Evolutionary conservation across 805 yeast genomes (phyloP), one percentile per base, ranked within the genome.

Genomic region (Wickerhamiella cacticola): DNA sequence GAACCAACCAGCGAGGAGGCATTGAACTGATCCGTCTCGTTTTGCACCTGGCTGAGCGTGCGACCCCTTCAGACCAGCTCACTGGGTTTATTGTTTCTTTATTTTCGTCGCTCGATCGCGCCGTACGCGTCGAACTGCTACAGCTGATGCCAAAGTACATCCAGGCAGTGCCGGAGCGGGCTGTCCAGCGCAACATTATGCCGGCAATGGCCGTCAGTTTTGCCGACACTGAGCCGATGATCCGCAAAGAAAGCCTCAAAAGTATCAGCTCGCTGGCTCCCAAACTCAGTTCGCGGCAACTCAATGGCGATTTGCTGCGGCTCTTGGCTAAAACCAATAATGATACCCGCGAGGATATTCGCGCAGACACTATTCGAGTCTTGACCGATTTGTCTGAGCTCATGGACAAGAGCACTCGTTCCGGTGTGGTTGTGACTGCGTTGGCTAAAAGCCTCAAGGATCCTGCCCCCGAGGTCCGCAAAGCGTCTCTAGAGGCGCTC

Each of bases 401-500:
- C 50, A 72, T 86, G 55, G 78, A 77, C 68, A 82, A 57, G 21
- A 53, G 64, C 2, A 66, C 68, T 1, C 71, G 88, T 50, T 71
- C 84, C 8, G 79, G 78, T 19, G 95, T 92, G 2, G 66, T 92
- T 42, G 78, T 86, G 2, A 86, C 96, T 1, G 97, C 96, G 0
- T 81, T 83, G 56, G 75, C 84, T 2, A 80, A 87, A 56, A 82
- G 94, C 0, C 69, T 89, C 41, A 79, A 79, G 56, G 98, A 89
- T 62, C 73, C 88, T 0, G 78, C 77, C 57, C 71, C 79, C 2
- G 86, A 82, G 6, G 78, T 94, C 12, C 73, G 92, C 53, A 62
- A 79, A 58, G 82, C 81, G 3, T 86, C 96, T 0, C 67, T 92
- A 23, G 67, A 77, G 51, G 94, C 95, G 0, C 74, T 89, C 52